Evolutionary conservation across 163 green algal genomes (phyloP).

Genomic region (Scenedesmus sp.): DNA sequence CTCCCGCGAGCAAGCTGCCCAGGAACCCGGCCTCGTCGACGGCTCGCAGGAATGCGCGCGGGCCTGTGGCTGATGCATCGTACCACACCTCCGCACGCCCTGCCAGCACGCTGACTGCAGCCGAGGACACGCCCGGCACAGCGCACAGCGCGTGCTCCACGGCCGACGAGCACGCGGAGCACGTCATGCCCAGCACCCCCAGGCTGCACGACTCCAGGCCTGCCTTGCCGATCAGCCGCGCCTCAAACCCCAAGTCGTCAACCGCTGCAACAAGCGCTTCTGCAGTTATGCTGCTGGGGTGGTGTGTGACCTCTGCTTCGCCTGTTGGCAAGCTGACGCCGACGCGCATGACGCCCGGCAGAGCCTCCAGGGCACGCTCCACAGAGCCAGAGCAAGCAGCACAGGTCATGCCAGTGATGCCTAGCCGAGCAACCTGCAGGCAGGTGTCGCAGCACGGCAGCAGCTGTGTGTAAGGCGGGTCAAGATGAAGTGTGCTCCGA

Average conservation of each 20-base stretch:
- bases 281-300: slow-evolving; percentile 12
- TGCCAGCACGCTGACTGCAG: slow-evolving; percentile 56
- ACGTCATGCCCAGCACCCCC: slow-evolving; percentile 82
- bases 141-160: slow-evolving; percentile 74
- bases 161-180: slow-evolving; percentile 67
- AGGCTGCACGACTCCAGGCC: slow-evolving; percentile 31
- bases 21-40: slow-evolving; percentile 87
- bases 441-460: not conserved
- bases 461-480: not conserved
- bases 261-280: slow-evolving; percentile 78
- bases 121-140: slow-evolving; percentile 70
- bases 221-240: not conserved
- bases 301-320: slow-evolving; percentile 34
- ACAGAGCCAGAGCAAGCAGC: slow-evolving; percentile 76
- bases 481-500: not conserved
- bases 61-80: slow-evolving; percentile 69
- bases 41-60: slow-evolving; percentile 81
- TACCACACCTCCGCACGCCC: slow-evolving; percentile 67
- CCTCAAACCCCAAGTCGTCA: slow-evolving; percentile 87
- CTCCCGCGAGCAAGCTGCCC: slow-evolving; percentile 53
- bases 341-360: slow-evolving; percentile 49
- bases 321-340: not conserved
- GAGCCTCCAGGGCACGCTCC: slow-evolving; percentile 61
- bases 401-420: slow-evolving; percentile 86
- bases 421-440: slow-evolving; percentile 56